These are phyloP conservation scores for Canna indica DNA, from an alignment of 176 grass and related monocot species.

Conservation along the genomic window DNA sequence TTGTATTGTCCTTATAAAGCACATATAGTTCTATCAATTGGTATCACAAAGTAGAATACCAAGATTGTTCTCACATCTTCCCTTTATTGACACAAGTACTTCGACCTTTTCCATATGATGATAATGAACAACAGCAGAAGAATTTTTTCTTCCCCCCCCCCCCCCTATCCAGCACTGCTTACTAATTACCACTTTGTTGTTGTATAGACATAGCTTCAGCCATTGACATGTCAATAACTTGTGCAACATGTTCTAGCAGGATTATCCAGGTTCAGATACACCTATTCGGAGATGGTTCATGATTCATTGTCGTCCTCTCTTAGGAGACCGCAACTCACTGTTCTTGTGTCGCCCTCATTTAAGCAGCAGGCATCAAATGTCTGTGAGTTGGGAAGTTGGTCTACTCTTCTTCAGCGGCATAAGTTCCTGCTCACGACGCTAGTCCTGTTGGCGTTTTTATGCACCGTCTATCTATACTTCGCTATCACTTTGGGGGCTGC, in stretches of 20 bases:
- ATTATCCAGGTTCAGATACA: background rate
- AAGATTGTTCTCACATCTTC: too few relatives aligned
- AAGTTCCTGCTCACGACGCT: background rate
- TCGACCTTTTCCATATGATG: too few relatives aligned
- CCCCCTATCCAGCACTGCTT: too few relatives aligned
- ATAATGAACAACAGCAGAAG: too few relatives aligned
- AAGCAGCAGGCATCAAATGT: background rate
- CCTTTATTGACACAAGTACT: too few relatives aligned
- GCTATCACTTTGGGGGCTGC: background rate
- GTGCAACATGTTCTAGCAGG: background rate
- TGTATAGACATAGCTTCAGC: too few relatives aligned
- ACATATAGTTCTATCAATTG: too few relatives aligned
- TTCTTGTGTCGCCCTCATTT: slow-evolving; percentile 1
- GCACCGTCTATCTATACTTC: background rate
- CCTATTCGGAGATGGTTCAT: background rate
- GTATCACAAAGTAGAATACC: too few relatives aligned
- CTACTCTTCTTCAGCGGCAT: background rate
- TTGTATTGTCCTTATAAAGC: too few relatives aligned
- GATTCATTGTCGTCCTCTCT: background rate
- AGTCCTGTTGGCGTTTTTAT: background rate
- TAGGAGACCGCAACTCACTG: background rate
- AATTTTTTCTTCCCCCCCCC: too few relatives aligned
- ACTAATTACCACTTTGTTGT: too few relatives aligned
- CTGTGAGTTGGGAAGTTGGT: background rate
- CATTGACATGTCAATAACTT: background rate